Percentiles rank a stretch among this genome's conserved stretches.
These are phyloP conservation scores for Ulota crispa DNA, from an alignment of 225 moss, liverwort and hornwort genomes.

Conservation along the genomic window DNA sequence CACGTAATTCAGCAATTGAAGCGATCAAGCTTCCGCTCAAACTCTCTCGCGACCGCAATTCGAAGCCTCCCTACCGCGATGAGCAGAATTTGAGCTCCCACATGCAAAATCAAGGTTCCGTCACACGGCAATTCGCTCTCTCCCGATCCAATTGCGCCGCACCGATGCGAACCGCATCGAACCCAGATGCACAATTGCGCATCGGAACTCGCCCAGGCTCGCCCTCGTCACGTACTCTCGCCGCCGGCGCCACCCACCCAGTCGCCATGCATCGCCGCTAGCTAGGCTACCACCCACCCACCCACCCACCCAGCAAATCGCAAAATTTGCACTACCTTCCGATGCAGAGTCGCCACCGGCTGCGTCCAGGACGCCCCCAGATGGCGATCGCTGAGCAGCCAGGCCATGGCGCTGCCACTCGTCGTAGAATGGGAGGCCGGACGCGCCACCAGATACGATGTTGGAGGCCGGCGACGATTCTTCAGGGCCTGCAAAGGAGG, in stretches of 20 bases:
- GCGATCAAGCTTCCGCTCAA: neutral
- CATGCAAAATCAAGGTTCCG: constrained; percentile 36
- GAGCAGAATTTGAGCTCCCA: constrained; percentile 37
- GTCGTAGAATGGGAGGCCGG: constrained; percentile 66
- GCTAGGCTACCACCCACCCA: constrained; percentile 19
- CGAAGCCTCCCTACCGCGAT: constrained; percentile 28
- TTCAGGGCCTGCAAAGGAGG: constrained; percentile 92
- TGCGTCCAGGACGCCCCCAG: constrained; percentile 52
- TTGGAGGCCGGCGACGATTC: constrained; percentile 59
- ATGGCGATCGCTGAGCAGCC: constrained; percentile 48
- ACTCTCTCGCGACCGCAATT: constrained; percentile 27
- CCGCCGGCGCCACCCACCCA: constrained; percentile 6
- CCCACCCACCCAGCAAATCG: constrained; percentile 27
- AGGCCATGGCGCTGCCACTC: constrained; percentile 63
- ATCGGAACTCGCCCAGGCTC: constrained; percentile 6
- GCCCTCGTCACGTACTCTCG: neutral
- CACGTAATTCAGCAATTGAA: constrained; percentile 33
- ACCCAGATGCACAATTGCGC: constrained; percentile 36
- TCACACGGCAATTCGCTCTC: constrained; percentile 31
- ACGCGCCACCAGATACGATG: constrained; percentile 63
- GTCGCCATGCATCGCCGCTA: constrained; percentile 24
- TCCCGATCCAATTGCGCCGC: constrained; percentile 42
- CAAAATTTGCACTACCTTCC: constrained; percentile 49
- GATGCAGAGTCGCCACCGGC: constrained; percentile 38
- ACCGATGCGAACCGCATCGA: constrained; percentile 35